Evolutionary conservation across 2,329 filamentous ascomycete genomes (phyloP), one percentile per base, ranked within the genome.

Genomic region (Beauveria rudraprayagi): DNA sequence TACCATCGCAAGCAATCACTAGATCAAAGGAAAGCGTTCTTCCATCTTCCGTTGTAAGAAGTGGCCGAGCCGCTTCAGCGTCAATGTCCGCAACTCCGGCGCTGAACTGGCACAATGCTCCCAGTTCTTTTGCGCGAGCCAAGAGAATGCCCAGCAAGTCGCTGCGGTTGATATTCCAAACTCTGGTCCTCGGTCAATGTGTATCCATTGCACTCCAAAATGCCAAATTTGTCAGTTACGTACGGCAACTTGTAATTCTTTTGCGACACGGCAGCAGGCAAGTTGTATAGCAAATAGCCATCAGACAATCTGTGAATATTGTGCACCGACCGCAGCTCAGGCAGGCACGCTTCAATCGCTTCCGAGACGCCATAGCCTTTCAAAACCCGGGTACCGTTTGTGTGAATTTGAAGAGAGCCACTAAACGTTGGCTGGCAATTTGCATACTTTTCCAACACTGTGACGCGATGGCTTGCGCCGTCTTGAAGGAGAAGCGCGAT

Each of bases 1-100:
- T n/a, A 47, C 54, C 54, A 40, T 56, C 54, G n/a, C 43, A 22
- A 37, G 54, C 54, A 56, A 56, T 11, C n/a, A 48, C 54, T 3
- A 56, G 43, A 30, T 48, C 54, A 40, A 22, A 47, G 5, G 41
- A 47, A 1, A 22, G 10, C 1, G 9, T 56, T 5, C 17, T 19
- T 5, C 43, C 54, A 34, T 30, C 22, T 19, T 56, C 54, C 17
- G 40, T 4, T 4, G 8, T 6, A 11, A 56, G n/a, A 22, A 11
- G n/a, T 16, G 54, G 54, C 6, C 4, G 22, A 6, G 19, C 30
- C 7, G 26, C 41, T 5, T 40, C 44, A 19, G 41, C 26, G 17
- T 56, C 41, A 17, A 56, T 28, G 9, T 37, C 43, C 0, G 14
- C 26, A 6, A 56, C 54, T 5, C 22, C 3, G 14, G 54, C 44